Evolutionary conservation across 2,329 filamentous ascomycete species (phyloP), one percentile per base, ranked within the genome.

Genomic region (Epichloe gansuensis): DNA sequence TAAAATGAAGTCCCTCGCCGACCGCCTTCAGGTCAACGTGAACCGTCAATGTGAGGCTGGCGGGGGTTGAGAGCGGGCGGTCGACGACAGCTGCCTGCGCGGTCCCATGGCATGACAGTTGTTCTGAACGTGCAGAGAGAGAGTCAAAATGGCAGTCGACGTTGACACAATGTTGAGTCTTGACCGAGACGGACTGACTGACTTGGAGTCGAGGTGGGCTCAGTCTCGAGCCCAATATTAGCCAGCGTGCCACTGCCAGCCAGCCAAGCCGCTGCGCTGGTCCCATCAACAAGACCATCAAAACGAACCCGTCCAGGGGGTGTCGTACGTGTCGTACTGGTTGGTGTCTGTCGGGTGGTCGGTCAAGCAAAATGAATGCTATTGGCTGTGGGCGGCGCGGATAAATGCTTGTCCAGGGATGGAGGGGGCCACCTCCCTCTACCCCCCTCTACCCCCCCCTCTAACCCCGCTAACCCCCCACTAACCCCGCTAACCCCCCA

Each of bases 321-420:
- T 21, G 17, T 21, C 17, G 17, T 21, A 21, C 17, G 17, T 21
- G 17, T 21, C 17, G 17, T 21, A 21, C 17, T 21, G 17, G 17
- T 21, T 21, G 17, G 17, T 21, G 17, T 21, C 17, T 21, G 17
- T 21, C 2, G 17, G 17, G 17, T 21, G 17, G 17, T 21, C 17
- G 17, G 25, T 25, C 25, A 25, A 25, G 25, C 25, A 8, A 27
- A 9, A 31, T 9, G 27, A 31, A 31, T 11, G 27, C 27, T 31
- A 31, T 44, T 44, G 27, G 42, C 25, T 25, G 42, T 12, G 13
- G 23, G 34, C 17, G n/a, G 23, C 3, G 54, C 56, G 57, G 57
- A 57, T 60, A 61, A 61, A 55, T 34, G 13, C 53, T 58, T 54
- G 57, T 50, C 58, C 56, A 53, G 8, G 17, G 8, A 11, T 21